These are phyloP conservation scores for Rhodotorula toruloides DNA, from an alignment of 768 basidiomycete species.

Conservation along the genomic window DNA sequence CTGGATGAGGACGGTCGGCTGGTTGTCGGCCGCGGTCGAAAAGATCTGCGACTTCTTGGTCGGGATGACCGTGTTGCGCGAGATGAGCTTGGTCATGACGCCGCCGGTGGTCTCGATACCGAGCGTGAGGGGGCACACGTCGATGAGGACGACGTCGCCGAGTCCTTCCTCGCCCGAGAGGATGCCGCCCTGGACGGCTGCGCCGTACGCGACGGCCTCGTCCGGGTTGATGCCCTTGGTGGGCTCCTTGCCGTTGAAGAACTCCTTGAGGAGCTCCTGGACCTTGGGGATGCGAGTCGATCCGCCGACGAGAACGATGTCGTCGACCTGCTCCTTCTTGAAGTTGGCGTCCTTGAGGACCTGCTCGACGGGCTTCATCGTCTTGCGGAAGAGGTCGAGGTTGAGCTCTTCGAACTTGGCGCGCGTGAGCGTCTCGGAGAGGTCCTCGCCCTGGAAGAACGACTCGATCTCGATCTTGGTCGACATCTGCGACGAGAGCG, in stretches of 20 bases:
- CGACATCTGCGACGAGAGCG: conserved; percentile 80
- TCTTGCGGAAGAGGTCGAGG: conserved; percentile 98
- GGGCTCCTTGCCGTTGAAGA: conserved; percentile 92
- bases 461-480: conserved; percentile 91
- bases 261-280: conserved; percentile 95
- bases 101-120: conserved; percentile 87
- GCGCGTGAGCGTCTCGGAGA: conserved; percentile 91
- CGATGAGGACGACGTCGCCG: conserved; percentile 85
- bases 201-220: conserved; percentile 98
- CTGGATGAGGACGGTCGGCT: conserved; percentile 92
- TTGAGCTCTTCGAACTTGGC: conserved; percentile 99
- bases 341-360: conserved; percentile 95
- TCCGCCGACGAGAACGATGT: conserved; percentile 83
- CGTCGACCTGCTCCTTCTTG: conserved; percentile 94
- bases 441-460: conserved; percentile 94
- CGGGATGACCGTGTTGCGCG: conserved; percentile 96
- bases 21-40: conserved; percentile 49
- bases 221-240: conserved; percentile 99
- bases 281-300: conserved; percentile 99
- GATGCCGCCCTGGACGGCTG: conserved; percentile 97
- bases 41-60: conserved; percentile 88
- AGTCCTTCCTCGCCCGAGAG: conserved; percentile 90
- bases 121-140: conserved; percentile 92
- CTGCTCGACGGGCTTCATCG: conserved; percentile 98
- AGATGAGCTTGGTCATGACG: conserved; percentile 95